Conservation (phyloP, 805 yeast genomes). For the Barnettozyma populi region DNA sequence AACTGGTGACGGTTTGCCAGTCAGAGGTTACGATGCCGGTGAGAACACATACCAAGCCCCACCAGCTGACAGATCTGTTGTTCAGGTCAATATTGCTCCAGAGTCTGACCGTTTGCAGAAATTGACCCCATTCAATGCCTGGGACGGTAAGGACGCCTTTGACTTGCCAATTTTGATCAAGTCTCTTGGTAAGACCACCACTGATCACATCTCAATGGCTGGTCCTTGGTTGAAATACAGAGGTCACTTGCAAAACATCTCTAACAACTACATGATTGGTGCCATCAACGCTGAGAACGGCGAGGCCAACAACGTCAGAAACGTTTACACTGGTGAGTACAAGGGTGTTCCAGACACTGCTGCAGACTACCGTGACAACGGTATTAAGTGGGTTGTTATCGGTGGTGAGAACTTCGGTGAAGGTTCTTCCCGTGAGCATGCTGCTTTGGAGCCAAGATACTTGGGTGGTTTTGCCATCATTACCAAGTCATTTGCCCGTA, state of each 20-base stretch:
- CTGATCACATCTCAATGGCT: slow-evolving; percentile 99
- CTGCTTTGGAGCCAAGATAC: slow-evolving; percentile 99
- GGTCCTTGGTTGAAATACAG: slow-evolving; percentile 99
- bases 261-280: slow-evolving; percentile 99
- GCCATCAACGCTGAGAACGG: slow-evolving; percentile 95
- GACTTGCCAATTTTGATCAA: slow-evolving; percentile 92
- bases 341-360: slow-evolving; percentile 97
- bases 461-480: slow-evolving; percentile 97
- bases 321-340: slow-evolving; percentile 87
- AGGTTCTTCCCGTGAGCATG: slow-evolving; percentile 99
- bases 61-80: slow-evolving; percentile 76
- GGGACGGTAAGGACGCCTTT: slow-evolving; percentile 94
- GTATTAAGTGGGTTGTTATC: slow-evolving; percentile 92
- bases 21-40: slow-evolving; percentile 87
- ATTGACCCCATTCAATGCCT: slow-evolving; percentile 88
- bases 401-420: slow-evolving; percentile 99
- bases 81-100: slow-evolving; percentile 76
- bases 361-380: slow-evolving; percentile 88
- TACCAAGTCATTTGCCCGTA: slow-evolving; percentile 97
- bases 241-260: slow-evolving; percentile 98
- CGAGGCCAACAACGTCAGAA: slow-evolving; percentile 87
- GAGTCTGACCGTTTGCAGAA: slow-evolving; percentile 93
- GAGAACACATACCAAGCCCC: slow-evolving; percentile 96
- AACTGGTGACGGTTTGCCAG: slow-evolving; percentile 85
- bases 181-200: slow-evolving; percentile 96